Conservation (phyloP, 2,329 filamentous ascomycete genomes). For the Botrytis squamosa region DNA sequence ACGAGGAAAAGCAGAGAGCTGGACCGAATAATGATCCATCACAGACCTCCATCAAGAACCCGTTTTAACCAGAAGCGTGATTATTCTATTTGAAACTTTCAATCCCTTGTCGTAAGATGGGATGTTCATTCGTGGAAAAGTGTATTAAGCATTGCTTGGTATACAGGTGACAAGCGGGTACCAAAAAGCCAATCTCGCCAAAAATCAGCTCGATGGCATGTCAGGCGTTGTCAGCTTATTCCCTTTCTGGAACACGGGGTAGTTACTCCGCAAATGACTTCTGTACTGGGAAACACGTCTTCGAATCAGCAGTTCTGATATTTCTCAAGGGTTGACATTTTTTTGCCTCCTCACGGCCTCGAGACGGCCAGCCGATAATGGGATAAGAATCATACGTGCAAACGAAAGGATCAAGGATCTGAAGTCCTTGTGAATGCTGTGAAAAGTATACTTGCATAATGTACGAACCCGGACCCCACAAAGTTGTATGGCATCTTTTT, state of each 20-base stretch:
- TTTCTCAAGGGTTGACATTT: not conserved
- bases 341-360: not conserved
- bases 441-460: not conserved
- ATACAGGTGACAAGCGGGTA: not conserved
- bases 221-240: not conserved
- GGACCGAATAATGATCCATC: not conserved
- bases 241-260: not conserved
- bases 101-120: not conserved
- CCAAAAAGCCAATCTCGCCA: constrained; percentile 1
- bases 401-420: not conserved
- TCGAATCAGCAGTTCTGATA: not conserved
- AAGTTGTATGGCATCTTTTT: constrained; percentile 1
- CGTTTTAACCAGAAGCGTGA: not conserved
- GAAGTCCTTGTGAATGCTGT: not conserved
- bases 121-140: constrained; percentile 7
- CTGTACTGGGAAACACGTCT: not conserved
- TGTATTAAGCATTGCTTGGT: not conserved
- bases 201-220: not conserved
- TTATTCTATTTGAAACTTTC: not conserved
- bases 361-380: not conserved
- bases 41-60: not conserved
- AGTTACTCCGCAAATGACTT: not conserved
- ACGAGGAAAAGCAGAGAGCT: constrained; percentile 1
- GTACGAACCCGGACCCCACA: constrained; percentile 11
- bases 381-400: not conserved